These are phyloP conservation scores for Penicillium herquei DNA, from an alignment of 495 filamentous ascomycete genomes.

Conservation along the genomic window DNA sequence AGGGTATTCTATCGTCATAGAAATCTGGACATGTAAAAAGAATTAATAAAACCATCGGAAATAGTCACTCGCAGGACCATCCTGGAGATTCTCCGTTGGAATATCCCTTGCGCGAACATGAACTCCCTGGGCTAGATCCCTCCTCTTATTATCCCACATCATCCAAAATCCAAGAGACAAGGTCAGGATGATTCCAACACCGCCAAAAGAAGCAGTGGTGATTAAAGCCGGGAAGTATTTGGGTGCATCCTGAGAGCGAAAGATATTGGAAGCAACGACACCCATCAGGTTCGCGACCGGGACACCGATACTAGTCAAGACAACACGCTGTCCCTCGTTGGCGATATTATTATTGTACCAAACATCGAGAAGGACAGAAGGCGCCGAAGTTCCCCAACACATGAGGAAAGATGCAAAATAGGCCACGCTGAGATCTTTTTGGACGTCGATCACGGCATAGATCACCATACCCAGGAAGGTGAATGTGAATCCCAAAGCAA, in stretches of 20 bases:
- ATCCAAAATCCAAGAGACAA: slow-evolving; percentile 62
- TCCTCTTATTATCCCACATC: slow-evolving; percentile 65
- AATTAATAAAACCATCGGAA: slow-evolving; percentile 65
- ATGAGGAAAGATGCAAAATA: slow-evolving; percentile 84
- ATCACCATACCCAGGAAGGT: slow-evolving; percentile 77
- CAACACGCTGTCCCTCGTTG: slow-evolving; percentile 68
- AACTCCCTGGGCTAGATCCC: slow-evolving; percentile 60
- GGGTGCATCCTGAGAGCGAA: slow-evolving; percentile 66
- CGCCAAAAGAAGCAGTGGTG: slow-evolving; percentile 73
- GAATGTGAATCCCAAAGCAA: slow-evolving; percentile 69
- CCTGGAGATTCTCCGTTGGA: slow-evolving; percentile 64
- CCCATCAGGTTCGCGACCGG: slow-evolving; percentile 83
- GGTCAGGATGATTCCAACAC: slow-evolving; percentile 57
- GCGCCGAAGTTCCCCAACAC: slow-evolving; percentile 64
- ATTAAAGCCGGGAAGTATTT: slow-evolving; percentile 73
- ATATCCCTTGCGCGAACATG: slow-evolving; percentile 62
- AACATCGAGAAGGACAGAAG: slow-evolving; percentile 50
- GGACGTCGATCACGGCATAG: slow-evolving; percentile 65
- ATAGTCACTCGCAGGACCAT: slow-evolving; percentile 61
- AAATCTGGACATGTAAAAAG: neutral
- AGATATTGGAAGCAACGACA: slow-evolving; percentile 70
- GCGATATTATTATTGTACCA: slow-evolving; percentile 84
- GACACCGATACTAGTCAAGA: slow-evolving; percentile 70
- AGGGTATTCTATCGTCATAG: no score
- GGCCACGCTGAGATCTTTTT: slow-evolving; percentile 56